A percentile compares a stretch with the other conserved stretches of the same genome.
Conservation (phyloP, 2,329 filamentous ascomycete genomes). For the Penicillium sp. region DNA sequence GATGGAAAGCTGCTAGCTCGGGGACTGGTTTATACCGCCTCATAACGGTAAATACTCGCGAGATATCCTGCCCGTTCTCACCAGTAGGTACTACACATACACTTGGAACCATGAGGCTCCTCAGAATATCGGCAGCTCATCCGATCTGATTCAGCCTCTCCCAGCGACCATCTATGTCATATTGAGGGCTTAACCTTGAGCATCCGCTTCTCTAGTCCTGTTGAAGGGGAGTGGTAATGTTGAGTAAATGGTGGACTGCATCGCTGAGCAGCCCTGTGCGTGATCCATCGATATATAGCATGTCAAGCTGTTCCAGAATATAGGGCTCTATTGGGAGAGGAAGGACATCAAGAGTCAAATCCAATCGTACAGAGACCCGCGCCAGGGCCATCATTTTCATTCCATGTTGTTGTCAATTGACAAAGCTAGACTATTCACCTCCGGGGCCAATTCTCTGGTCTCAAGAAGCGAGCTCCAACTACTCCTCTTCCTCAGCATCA, state of each 20-base stretch:
- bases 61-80: neutral
- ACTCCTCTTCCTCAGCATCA: slow-evolving; percentile 25
- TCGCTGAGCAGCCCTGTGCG: too few species aligned
- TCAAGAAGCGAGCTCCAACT: slow-evolving; percentile 5
- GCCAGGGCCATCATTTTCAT: neutral
- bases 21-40: neutral
- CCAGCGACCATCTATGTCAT: neutral
- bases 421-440: neutral
- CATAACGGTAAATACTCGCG: neutral
- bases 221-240: neutral
- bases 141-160: neutral
- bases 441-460: neutral
- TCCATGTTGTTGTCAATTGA: neutral
- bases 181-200: neutral
- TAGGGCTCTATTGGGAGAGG: neutral
- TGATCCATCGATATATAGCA: too few species aligned
- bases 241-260: too few species aligned
- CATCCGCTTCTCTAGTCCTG: neutral
- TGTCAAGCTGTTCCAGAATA: too few species aligned
- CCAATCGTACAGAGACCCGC: slow-evolving; percentile 3
- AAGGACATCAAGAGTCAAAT: neutral
- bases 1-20: neutral
- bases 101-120: neutral
- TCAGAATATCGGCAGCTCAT: neutral
- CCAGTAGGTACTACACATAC: neutral